Percentiles rank a stretch among this genome's conserved stretches.
Evolutionary conservation across 2,329 filamentous ascomycete genomes (phyloP).

Genomic region (Venturia nashicola): DNA sequence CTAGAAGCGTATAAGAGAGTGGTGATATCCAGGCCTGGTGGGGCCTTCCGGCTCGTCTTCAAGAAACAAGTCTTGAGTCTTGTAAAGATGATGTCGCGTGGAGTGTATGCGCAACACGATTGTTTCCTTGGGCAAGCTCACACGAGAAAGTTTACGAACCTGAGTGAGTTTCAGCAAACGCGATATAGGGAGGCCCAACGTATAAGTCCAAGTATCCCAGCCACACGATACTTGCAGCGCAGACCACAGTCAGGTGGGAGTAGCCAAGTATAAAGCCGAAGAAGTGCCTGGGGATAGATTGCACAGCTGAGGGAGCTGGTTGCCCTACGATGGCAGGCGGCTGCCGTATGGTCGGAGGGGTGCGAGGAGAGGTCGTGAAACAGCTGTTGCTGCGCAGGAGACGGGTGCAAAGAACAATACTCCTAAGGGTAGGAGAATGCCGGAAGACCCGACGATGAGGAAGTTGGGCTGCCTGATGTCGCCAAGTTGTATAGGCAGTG

Average conservation of each 20-base stretch:
- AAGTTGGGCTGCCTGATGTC: not conserved
- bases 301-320: not conserved
- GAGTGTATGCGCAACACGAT: not conserved
- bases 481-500: not conserved
- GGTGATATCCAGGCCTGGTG: slow-evolving; percentile 1
- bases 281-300: not conserved
- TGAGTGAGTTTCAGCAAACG: slow-evolving; percentile 1
- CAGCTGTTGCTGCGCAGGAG: not conserved
- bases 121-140: not conserved
- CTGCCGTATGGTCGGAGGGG: not conserved
- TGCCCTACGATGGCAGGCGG: not conserved
- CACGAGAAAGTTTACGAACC: not conserved
- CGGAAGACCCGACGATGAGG: not conserved
- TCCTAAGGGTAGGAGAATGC: not conserved
- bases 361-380: not conserved
- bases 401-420: not conserved
- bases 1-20: not conserved
- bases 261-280: slow-evolving; percentile 1
- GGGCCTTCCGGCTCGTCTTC: not conserved
- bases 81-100: not conserved
- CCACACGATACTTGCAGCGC: not conserved
- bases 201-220: not conserved
- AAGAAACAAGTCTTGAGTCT: not conserved
- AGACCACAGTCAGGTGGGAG: not conserved
- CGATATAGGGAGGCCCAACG: not conserved